Base-by-base conservation (phyloP, 1,139 yeast genomes). In the Debaryomycetaceae sp. region DNA sequence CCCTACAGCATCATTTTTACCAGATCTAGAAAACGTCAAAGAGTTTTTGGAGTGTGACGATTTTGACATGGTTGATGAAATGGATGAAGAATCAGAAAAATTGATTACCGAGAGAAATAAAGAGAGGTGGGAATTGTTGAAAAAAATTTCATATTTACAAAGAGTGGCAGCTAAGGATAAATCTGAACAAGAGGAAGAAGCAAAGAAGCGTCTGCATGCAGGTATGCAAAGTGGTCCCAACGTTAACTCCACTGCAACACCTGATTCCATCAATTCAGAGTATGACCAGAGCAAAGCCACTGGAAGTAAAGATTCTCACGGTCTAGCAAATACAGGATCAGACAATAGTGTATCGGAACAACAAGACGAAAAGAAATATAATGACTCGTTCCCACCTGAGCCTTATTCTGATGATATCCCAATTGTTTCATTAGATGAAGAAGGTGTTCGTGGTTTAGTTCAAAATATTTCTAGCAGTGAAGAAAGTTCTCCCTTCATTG, bases 61-160 rank as follows among this genome's bases (percentile, higher is more conserved):
- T 35, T 53, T 65, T 22, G 64, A 67, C 9, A 54, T 67, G 59
- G 44, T 52, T 14, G 70, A 62, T 22, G 63, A 59, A 32, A 59
- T 72, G 56, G 67, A 62, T 36, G 73, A 69, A 18, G 74, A 70
- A 31, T 56, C 66, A 2, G 81, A 77, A 41, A 43, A 50, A 1
- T 45, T 66, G 2, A 60, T 76, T 16, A 52, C 65, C n/a, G 75
- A 68, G 41, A 63, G 75, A 60, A 75, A 81, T 50, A 63, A 60
- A 39, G 84, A 80, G 55, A 68, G 84, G 53, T 83, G 89, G 89
- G 67, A 72, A 26, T 73, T 85, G 63, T 64, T 86, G 53, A 85
- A 84, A 56, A 77, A 84, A 53, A 65, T 85, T 30, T 75, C 85
- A 5, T 86, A 85, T 51, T 62, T 85, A 44, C 89, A 83, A 53